Percentiles rank a stretch among this genome's conserved stretches.
These are phyloP conservation scores for Phyllosticta citrichinensis DNA, from an alignment of 2,329 filamentous ascomycete species.

Conservation along the genomic window DNA sequence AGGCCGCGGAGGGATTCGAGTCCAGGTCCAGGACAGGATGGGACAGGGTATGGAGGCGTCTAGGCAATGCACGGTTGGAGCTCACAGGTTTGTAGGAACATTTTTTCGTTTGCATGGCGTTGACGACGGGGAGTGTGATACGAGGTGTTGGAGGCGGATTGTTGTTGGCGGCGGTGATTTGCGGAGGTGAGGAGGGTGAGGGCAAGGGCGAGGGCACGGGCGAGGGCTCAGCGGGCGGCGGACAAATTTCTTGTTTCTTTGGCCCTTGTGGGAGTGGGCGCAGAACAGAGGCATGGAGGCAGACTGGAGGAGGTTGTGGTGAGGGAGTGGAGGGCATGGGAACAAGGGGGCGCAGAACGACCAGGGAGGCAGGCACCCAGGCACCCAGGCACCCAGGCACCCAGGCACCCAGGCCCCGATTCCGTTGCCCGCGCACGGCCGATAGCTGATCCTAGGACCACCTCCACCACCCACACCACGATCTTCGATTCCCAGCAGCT, in stretches of 20 bases:
- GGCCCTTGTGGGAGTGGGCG: too few relatives aligned
- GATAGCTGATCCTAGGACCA: background rate
- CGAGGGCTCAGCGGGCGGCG: too few relatives aligned
- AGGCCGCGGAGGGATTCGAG: background rate
- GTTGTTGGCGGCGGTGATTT: slow-evolving; percentile 10
- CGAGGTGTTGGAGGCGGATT: slow-evolving; percentile 10
- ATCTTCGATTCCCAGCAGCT: slow-evolving; percentile 11
- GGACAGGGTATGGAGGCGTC: background rate
- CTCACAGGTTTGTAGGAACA: background rate
- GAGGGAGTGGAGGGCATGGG: slow-evolving; percentile 10
- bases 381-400: too few relatives aligned
- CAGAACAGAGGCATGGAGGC: too few relatives aligned
- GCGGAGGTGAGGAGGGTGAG: background rate
- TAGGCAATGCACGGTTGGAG: background rate
- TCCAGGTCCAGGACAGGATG: too few relatives aligned
- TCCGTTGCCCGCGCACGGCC: background rate
- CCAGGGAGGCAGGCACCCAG: too few relatives aligned
- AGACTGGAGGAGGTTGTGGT: too few relatives aligned
- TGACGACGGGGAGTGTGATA: slow-evolving; percentile 3
- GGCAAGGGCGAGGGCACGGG: too few relatives aligned
- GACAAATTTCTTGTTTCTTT: too few relatives aligned
- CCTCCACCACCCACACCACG: background rate
- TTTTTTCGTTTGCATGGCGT: background rate
- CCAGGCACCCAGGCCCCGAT: background rate
- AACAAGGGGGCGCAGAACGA: background rate